A percentile compares a stretch with the other conserved stretches of the same genome.
Conservation (phyloP, 345 rosid species). For the Crucihimalaya himalaica region DNA sequence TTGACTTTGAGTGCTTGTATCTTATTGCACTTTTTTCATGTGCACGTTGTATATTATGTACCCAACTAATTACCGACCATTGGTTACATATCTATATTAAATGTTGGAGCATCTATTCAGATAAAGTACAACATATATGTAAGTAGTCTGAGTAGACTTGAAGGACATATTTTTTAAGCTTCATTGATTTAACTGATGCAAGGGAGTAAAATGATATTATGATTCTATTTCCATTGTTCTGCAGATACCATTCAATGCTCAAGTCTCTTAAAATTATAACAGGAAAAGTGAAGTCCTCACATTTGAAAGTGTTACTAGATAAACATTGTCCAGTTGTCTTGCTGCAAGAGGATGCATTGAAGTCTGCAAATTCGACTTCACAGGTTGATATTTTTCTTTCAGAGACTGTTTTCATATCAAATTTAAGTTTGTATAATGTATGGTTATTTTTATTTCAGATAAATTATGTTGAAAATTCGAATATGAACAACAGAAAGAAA, state of each 20-base stretch:
- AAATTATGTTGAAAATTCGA: background rate
- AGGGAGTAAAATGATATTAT: background rate
- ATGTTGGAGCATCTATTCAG: no score
- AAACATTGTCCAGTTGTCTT: constrained; percentile 61
- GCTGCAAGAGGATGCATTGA: constrained; percentile 38
- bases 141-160: no score
- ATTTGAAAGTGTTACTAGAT: constrained; percentile 57
- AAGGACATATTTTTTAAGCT: background rate
- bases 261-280: constrained; percentile 59
- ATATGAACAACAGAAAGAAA: background rate
- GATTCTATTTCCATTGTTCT: background rate
- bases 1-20: no score
- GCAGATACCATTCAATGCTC: constrained; percentile 64
- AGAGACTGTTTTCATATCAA: background rate
- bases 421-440: background rate
- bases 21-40: no score
- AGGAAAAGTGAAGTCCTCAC: constrained; percentile 52
- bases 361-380: constrained; percentile 11
- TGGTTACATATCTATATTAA: no score
- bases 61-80: no score
- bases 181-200: background rate
- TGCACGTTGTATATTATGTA: no score
- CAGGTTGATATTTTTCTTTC: constrained; percentile 27
- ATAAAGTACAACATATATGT: no score
- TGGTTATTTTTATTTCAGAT: background rate